Percentiles rank a stretch among this genome's conserved stretches.
phyloP scores from a whole-genome alignment of 1,284 basidiomycete genomes.

The Cutaneotrichosporon sp. region DNA sequence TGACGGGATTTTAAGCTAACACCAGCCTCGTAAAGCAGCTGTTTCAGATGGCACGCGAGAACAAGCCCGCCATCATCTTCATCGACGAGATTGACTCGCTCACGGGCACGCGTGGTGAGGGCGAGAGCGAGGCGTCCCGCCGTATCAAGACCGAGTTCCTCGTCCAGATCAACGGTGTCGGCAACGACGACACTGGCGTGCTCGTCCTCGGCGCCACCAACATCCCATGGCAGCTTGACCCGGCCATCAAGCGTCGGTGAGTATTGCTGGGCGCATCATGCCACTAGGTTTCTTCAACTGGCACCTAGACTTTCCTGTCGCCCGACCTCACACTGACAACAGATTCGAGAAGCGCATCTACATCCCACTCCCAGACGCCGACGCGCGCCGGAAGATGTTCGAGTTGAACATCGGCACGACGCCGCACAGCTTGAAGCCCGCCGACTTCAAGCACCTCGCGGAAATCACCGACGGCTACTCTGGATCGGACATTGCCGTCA shows the following conservation, averaged over 20 bases:
- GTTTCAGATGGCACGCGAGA: constrained; percentile 93
- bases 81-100: constrained; percentile 98
- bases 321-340: constrained; percentile 6
- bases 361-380: constrained; percentile 90
- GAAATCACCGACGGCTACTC: constrained; percentile 90
- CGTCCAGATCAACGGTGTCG: constrained; percentile 93
- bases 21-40: constrained; percentile 88
- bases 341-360: constrained; percentile 98
- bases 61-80: constrained; percentile 97
- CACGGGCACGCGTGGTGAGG: constrained; percentile 90
- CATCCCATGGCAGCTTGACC: constrained; percentile 95
- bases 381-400: constrained; percentile 94
- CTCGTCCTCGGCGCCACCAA: constrained; percentile 99
- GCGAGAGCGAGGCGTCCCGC: constrained; percentile 90
- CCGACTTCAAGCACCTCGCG: constrained; percentile 81
- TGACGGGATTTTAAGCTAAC: background rate
- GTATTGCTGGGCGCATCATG: constrained; percentile 28
- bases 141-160: constrained; percentile 98
- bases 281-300: too few species aligned
- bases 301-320: background rate
- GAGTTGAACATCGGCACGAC: constrained; percentile 93
- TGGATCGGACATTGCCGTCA: constrained; percentile 91
- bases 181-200: constrained; percentile 94
- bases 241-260: constrained; percentile 92
- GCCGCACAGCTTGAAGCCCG: constrained; percentile 74